Evolutionary conservation across 2,329 filamentous ascomycete species (phyloP), one percentile per base, ranked within the genome.

Genomic region (Aspergillus nomiae): DNA sequence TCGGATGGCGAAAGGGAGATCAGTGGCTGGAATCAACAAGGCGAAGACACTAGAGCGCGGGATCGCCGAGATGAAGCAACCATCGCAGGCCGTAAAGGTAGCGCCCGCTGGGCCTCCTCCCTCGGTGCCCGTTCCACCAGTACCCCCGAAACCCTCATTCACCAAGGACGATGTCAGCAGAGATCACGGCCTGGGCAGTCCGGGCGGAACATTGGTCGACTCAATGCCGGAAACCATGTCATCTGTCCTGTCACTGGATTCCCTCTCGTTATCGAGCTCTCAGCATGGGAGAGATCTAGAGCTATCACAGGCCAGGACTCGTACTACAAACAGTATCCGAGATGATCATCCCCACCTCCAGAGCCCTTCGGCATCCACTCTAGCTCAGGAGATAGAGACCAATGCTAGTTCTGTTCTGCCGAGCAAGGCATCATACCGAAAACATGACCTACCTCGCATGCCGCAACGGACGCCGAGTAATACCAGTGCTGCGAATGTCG

Each of bases 1-100:
- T 51, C 81, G 83, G 60, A 76, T 71, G 36, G 63, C 68, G 10
- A 68, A 70, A 58, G 69, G 68, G 16, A 65, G 69, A 26, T 86
- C 65, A 2, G 56, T 70, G 26, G 69, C 71, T 67, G 68, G 69
- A 32, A 65, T 70, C 32, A 74, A 74, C 57, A 72, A 71, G 59
- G 68, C 67, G 26, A 70, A 68, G 41, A 67, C 75, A 1, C 67
- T 69, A 1, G 67, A 69, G n/a, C 53, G 50, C 4, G 55, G 50
- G 19, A 56, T 45, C 46, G 56, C 24, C 24, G 58, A 45, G 51
- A 59, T 43, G 60, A 36, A 56, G 58, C 58, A 59, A 36, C 34
- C 58, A 2, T 54, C 58, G 24, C 48, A 36, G 19, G 48, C 58
- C 9, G 48, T 59, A 19, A 59, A 54, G 6, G 45, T 14, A 24